Evolutionary conservation across 129 eudicot genomes (phyloP), one percentile per base, ranked within the genome.

Genomic region (Helianthus tuberosus): DNA sequence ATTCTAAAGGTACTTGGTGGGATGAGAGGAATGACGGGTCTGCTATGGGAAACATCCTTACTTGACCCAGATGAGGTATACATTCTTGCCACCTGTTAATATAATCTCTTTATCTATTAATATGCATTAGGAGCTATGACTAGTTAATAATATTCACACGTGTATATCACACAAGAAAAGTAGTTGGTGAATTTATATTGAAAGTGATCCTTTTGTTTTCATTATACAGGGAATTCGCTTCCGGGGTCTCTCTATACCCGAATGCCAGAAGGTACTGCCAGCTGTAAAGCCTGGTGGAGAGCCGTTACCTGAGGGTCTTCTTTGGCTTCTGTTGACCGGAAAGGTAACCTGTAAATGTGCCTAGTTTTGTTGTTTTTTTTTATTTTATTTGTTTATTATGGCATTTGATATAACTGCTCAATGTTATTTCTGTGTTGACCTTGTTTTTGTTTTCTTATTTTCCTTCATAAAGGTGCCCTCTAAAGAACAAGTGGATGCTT

Each of bases 1-100:
- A 44, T 52, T 29, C 35, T 15, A 52, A 71, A 92, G 98, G 96
- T 93, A 52, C 81, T 93, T 75, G 98, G 98, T 72, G 98, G 98
- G 47, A 93, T 93, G 98, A 88, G 98, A 84, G 98, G 98, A 76
- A 93, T 93, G 98, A 86, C 87, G 15, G 96, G 96, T 73, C 80
- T 93, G 64, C 86, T 93, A 50, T 93, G 96, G 98, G 96, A 93
- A 77, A 89, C 98, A 41, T 93, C 98, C 63, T 86, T 93, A 70
- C 96, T 93, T 82, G 98, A 93, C 75, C 85, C 96, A 66, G 96
- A 93, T 52, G 92, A 93, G 98, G 95, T 69, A 88, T 23, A 41
- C n/a, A 43, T 52, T 58, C 15, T 9, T n/a, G 47, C 50, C 54
- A 9, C 68, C 54, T 64, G 57, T 61, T 11, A 20, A 0, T 57